Evolutionary conservation across 1,284 basidiomycete species (phyloP).

Genomic region (Moesziomyces sp.): DNA sequence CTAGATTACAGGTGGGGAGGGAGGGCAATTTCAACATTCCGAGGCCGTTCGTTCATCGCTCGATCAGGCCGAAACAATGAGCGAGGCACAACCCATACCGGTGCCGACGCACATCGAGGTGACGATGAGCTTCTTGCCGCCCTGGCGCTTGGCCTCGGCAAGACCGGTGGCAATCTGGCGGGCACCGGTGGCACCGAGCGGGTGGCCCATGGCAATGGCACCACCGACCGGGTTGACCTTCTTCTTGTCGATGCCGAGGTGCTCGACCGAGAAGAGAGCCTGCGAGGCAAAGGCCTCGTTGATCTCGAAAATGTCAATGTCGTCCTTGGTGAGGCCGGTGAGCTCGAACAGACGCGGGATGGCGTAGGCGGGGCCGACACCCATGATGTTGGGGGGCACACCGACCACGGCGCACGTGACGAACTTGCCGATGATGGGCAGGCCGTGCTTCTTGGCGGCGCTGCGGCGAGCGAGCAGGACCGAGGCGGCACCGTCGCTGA

Average conservation of each 20-base stretch:
- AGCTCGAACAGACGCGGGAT: conserved; percentile 64
- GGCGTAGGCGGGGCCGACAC: conserved; percentile 66
- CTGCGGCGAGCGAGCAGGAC: conserved; percentile 88
- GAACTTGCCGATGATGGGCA: conserved; percentile 93
- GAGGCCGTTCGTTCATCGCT: too few relatives aligned
- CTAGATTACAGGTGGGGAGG: conserved; percentile 19
- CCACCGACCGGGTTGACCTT: conserved; percentile 71
- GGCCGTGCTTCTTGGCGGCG: conserved; percentile 84
- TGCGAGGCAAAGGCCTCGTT: conserved; percentile 70
- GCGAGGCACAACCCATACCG: conserved; percentile 83
- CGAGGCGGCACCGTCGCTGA: conserved; percentile 97
- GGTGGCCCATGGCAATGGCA: conserved; percentile 70
- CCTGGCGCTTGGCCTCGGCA: conserved; percentile 78
- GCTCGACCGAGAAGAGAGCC: conserved; percentile 73
- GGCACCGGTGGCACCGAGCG: conserved; percentile 75
- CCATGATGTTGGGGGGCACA: conserved; percentile 67
- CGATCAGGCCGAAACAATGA: conserved; percentile 77
- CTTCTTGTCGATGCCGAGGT: conserved; percentile 68
- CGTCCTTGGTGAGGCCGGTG: conserved; percentile 58
- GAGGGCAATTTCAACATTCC: neutral
- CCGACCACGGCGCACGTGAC: conserved; percentile 80
- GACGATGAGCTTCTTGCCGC: conserved; percentile 72
- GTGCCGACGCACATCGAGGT: conserved; percentile 89
- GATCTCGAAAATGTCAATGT: conserved; percentile 66
- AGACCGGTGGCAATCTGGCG: conserved; percentile 87